Base-by-base conservation (phyloP, 495 filamentous ascomycete species). In the Aspergillus coremiiformis region DNA sequence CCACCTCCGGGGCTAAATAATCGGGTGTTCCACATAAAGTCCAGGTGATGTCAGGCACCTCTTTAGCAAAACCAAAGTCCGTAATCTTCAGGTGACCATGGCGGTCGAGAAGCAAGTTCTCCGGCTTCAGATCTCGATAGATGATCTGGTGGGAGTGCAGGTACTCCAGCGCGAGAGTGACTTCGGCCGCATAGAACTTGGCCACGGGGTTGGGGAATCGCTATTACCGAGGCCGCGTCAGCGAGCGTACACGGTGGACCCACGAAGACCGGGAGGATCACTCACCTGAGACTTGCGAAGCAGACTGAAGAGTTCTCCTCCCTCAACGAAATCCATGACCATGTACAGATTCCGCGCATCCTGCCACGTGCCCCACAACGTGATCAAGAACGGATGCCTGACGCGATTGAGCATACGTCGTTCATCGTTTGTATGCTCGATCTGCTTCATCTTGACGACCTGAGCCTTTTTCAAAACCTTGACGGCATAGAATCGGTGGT, bases 261-360 rank as follows among this genome's bases (percentile, higher is more conserved):
- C 14, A 37, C 20, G 11, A 14, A 39, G 20, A 22, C 26, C n/a
- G n/a, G 23, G 17, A 30, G 4, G 39, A 39, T 17, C 39, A 75
- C 86, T 71, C 75, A 96, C 93, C 78, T 96, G 94, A 32, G 92
- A 96, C 71, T 96, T 96, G 51, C 94, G 82, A 50, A 98, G 74
- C 58, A 97, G 66, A 62, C 91, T 96, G 69, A 98, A 98, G 45
- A 98, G 75, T 74, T 98, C 94, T 51, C 93, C 93, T 58, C 93
- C 93, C 69, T 98, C 94, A n/a, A 98, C 89, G 73, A 98, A 98
- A 63, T 97, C 93, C 93, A 98, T 97, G 57, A 98, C 93, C 93
- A 98, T 97, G 76, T 98, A 98, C 19, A 98, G 73, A 64, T 98
- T 97, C 66, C 84, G 85, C 17, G 87, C 78, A 58, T 97, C 94